Evolutionary conservation across 1,284 basidiomycete species (phyloP).

Genomic region (Ganoderma leucocontextum): DNA sequence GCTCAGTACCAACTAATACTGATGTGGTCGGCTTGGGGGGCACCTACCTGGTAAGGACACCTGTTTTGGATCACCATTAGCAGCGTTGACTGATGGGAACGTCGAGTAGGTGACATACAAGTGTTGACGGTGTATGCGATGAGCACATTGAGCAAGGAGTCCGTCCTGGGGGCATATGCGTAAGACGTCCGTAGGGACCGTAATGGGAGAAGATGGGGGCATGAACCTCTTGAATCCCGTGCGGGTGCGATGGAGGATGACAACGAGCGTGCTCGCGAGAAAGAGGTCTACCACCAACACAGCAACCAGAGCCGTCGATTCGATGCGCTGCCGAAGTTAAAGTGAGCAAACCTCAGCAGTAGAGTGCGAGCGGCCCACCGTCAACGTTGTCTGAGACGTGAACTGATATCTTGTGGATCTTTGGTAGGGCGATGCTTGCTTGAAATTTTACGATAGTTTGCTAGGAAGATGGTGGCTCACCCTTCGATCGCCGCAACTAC

Average conservation of each 20-base stretch:
- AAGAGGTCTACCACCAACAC: constrained; percentile 4
- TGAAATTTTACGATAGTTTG: background rate
- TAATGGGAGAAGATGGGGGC: background rate
- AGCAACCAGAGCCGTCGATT: constrained; percentile 2
- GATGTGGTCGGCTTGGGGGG: background rate
- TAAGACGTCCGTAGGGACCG: background rate
- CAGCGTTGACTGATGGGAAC: background rate
- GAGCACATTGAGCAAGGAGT: constrained; percentile 7
- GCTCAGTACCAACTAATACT: background rate
- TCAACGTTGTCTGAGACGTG: background rate
- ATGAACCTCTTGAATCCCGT: background rate
- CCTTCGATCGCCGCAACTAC: constrained; percentile 3
- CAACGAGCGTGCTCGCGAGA: background rate
- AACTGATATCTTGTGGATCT: background rate
- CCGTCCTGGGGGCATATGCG: background rate
- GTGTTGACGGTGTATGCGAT: constrained; percentile 3
- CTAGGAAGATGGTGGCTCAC: background rate
- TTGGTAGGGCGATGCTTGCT: background rate
- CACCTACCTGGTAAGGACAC: background rate
- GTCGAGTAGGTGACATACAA: background rate
- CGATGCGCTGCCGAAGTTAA: background rate
- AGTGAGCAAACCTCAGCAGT: background rate
- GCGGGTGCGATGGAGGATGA: constrained; percentile 4
- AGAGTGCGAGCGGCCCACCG: background rate
- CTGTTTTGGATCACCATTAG: background rate